Conservation (phyloP, 768 basidiomycete species). For the Rubroboletus pulcherrimus region DNA sequence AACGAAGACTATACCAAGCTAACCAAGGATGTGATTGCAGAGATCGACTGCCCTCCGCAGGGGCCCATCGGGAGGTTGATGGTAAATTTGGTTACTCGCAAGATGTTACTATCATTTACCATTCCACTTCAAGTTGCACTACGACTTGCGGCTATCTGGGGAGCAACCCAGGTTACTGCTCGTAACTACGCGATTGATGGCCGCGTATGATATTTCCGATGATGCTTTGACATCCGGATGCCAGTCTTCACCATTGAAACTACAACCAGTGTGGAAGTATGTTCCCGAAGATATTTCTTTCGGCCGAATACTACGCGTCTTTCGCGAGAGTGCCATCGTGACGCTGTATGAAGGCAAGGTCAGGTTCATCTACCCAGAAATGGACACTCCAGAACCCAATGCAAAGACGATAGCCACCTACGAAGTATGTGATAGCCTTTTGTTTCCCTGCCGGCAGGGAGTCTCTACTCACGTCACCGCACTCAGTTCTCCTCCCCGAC, state of each 20-base stretch:
- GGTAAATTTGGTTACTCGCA: constrained; percentile 6
- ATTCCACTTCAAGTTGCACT: constrained; percentile 19
- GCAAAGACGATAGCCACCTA: constrained; percentile 18
- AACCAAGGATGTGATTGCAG: constrained; percentile 20
- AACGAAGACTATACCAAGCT: constrained; percentile 22
- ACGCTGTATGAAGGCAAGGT: constrained; percentile 26
- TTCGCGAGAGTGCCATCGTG: constrained; percentile 27
- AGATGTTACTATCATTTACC: neutral
- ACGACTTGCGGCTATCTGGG: constrained; percentile 28
- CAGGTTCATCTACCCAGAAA: constrained; percentile 24
- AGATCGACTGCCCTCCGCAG: constrained; percentile 26
- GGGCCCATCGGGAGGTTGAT: constrained; percentile 27
- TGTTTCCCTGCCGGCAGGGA: neutral
- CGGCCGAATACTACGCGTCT: constrained; percentile 25
- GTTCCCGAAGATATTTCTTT: constrained; percentile 23
- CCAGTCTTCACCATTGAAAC: constrained; percentile 3
- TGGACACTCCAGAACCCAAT: constrained; percentile 17
- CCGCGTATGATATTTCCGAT: constrained; percentile 28
- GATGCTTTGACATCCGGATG: constrained; percentile 6
- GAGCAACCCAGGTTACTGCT: constrained; percentile 22
- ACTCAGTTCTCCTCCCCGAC: constrained; percentile 19
- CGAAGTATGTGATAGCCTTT: constrained; percentile 8
- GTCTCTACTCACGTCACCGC: neutral
- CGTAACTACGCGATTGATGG: constrained; percentile 27
- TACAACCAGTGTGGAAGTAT: constrained; percentile 19